phyloP scores from a whole-genome alignment of 176 grass and related monocot genomes.

The Eremochloa ophiuroides region DNA sequence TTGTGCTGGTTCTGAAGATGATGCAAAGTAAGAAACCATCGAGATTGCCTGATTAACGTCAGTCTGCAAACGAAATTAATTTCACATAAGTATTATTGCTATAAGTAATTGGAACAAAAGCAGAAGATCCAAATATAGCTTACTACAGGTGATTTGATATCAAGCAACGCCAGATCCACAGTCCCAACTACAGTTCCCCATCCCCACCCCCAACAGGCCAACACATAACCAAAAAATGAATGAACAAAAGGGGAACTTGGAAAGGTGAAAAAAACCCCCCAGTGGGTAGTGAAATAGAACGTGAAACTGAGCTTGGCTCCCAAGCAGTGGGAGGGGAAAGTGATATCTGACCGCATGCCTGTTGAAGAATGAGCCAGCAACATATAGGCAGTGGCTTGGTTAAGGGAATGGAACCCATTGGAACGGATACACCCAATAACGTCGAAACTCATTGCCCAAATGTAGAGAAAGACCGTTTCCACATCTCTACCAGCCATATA shows the following conservation, averaged over 20 bases:
- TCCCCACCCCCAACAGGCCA: not conserved
- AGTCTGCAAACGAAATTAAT: constrained; percentile 49
- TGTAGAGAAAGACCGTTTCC: too few relatives aligned
- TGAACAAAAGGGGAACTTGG: not conserved
- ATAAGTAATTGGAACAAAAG: not conserved
- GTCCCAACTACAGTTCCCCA: not conserved
- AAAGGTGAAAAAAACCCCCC: too few relatives aligned
- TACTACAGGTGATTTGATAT: not conserved
- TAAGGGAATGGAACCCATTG: too few relatives aligned
- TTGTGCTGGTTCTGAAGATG: constrained; percentile 92
- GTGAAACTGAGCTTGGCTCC: too few relatives aligned
- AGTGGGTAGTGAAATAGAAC: too few relatives aligned
- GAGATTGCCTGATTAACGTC: constrained; percentile 91
- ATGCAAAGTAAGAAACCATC: constrained; percentile 98
- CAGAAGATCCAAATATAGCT: not conserved
- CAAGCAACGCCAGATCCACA: not conserved
- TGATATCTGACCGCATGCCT: too few relatives aligned
- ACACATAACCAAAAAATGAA: not conserved
- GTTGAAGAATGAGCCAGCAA: too few relatives aligned
- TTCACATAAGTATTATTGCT: not conserved
- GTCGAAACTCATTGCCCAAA: too few relatives aligned
- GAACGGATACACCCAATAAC: too few relatives aligned
- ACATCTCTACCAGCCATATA: not conserved
- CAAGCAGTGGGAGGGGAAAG: too few relatives aligned
- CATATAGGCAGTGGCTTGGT: too few relatives aligned